Evolutionary conservation across 345 rosid genomes (phyloP), one percentile per base, ranked within the genome.

Genomic region (Ceriops zippeliana): DNA sequence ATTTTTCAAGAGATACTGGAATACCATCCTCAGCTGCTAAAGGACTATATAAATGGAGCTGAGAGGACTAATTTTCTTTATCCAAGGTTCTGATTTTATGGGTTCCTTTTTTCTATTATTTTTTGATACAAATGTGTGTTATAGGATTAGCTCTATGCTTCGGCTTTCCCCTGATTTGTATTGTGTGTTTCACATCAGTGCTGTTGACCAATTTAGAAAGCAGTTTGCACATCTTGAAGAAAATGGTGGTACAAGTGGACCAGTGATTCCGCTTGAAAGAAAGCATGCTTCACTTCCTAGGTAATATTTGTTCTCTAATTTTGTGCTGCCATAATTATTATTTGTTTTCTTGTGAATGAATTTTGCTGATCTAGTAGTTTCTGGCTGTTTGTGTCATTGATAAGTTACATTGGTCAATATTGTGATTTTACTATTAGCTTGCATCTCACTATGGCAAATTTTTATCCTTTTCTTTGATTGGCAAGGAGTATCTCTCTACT

Each of bases 181-280:
- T 35, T 63, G 10, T 75, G 38, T 67, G 59, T 61, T 81, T 61
- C 57, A 31, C 19, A 26, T 27, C 89, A 93, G 98, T 78, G 98
- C 91, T 20, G 86, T 93, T 61, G 97, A 93, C 82, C 97, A 91
- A 69, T 93, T 93, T 72, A 83, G 85, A 75, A 93, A 86, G 83
- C 98, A 91, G 77, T 91, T 93, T 83, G 89, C 95, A 0, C 87
- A 86, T 83, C 95, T 93, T 5, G 98, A 91, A 78, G 98, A 93
- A 73, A 87, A 85, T 62, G 79, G 81, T 21, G 96, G 93, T 27
- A 90, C 90, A 81, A 83, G 79, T 52, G 89, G 78, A 61, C 88
- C 89, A 20, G 89, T 81, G 21, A 68, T 88, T 46, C 96, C 96
- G 24, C 87, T 82, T 1, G 90, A 87, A 76, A 93, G 97, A 81